These are phyloP conservation scores for Simmondsia chinensis DNA, from an alignment of 148 eudicot genomes.

Conservation along the genomic window DNA sequence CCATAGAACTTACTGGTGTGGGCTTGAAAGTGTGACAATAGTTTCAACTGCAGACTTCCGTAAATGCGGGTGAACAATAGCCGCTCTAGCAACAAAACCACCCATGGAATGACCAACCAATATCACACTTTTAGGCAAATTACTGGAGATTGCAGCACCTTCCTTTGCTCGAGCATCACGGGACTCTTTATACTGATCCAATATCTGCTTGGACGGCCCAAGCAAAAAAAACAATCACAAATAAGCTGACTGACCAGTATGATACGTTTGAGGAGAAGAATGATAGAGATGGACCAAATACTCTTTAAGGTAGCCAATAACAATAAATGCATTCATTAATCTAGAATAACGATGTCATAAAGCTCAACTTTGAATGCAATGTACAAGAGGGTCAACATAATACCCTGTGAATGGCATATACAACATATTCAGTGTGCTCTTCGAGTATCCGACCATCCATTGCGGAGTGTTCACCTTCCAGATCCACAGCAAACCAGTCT, in stretches of 20 bases:
- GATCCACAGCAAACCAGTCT: conserved; percentile 97
- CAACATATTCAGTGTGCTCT: conserved; percentile 92
- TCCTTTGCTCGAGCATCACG: conserved; percentile 56
- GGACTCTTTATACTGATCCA: conserved; percentile 85
- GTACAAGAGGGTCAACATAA: conserved; percentile 11
- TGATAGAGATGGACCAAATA: conserved; percentile 1
- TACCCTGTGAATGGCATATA: conserved; percentile 97
- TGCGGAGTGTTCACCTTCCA: conserved; percentile 99
- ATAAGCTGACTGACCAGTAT: not conserved
- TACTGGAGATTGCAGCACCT: conserved; percentile 52
- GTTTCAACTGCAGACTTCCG: conserved; percentile 84
- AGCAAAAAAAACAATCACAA: not conserved
- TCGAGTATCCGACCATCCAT: conserved; percentile 95
- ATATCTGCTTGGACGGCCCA: conserved; percentile 39
- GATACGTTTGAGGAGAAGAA: not conserved
- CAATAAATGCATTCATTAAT: no score
- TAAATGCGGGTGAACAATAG: conserved; percentile 62
- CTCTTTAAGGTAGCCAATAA: no score
- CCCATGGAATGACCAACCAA: conserved; percentile 99
- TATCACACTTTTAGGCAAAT: conserved; percentile 67
- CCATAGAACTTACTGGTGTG: conserved; percentile 72
- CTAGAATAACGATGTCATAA: no score
- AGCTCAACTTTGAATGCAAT: not conserved
- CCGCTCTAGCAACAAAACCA: conserved; percentile 99
- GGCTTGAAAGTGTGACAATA: conserved; percentile 80